A percentile compares a stretch with the other conserved stretches of the same genome.
Conservation (phyloP, 2,329 filamentous ascomycete species). For the Penicillium sp. region DNA sequence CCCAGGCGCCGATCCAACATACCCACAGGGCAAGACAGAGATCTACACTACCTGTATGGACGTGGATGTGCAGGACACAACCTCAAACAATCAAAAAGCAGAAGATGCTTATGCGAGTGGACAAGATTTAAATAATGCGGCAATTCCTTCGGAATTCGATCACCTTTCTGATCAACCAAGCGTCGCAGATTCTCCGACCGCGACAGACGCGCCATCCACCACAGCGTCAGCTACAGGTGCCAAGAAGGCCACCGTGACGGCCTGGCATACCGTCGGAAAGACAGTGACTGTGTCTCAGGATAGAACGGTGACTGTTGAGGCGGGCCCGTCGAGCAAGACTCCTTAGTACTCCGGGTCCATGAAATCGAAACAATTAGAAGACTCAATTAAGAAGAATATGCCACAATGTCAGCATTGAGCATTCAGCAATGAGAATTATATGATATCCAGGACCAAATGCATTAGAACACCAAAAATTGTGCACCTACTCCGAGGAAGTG, state of each 20-base stretch:
- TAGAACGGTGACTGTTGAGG: conserved; percentile 20
- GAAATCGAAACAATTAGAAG: too few species aligned
- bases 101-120: conserved; percentile 31
- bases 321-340: conserved; percentile 6
- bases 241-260: conserved; percentile 27
- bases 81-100: conserved; percentile 17
- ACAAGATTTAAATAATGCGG: conserved; percentile 44
- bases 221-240: conserved; percentile 1
- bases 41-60: conserved; percentile 57
- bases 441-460: too few species aligned
- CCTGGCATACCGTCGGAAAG: conserved; percentile 30
- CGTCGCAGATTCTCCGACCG: conserved; percentile 3
- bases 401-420: too few species aligned
- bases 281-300: conserved; percentile 28
- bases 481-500: too few species aligned
- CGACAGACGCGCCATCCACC: conserved; percentile 5
- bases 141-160: conserved; percentile 44
- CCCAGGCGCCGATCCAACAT: conserved; percentile 37
- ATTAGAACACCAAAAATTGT: too few species aligned
- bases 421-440: too few species aligned
- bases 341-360: too few species aligned
- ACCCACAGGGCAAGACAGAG: conserved; percentile 50
- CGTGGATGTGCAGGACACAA: conserved; percentile 43
- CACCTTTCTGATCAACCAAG: conserved; percentile 26
- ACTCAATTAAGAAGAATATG: too few species aligned